phyloP scores from a whole-genome alignment of 306 rosid species.

The Alnus rubra region DNA sequence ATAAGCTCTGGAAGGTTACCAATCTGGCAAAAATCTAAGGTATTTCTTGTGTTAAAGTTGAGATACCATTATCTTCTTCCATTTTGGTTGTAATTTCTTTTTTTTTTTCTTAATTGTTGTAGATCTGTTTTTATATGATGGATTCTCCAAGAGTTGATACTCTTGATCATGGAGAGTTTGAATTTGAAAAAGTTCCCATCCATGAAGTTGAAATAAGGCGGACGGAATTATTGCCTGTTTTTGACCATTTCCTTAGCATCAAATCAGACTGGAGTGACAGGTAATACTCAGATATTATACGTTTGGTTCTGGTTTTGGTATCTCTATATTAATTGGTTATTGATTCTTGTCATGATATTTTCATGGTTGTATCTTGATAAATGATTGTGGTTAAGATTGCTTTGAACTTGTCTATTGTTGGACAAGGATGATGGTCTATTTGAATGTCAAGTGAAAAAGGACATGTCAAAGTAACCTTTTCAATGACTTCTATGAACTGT shows the following conservation, averaged over 20 bases:
- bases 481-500: neutral
- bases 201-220: conserved; percentile 69
- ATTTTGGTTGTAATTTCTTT: conserved; percentile 20
- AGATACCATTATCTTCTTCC: conserved; percentile 16
- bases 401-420: conserved; percentile 8
- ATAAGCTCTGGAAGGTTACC: conserved; percentile 65
- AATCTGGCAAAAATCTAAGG: conserved; percentile 85
- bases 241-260: conserved; percentile 71
- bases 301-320: conserved; percentile 20
- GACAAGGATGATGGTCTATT: neutral
- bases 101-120: conserved; percentile 20
- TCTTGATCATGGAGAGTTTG: conserved; percentile 64
- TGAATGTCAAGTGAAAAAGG: neutral
- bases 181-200: conserved; percentile 66
- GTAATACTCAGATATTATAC: conserved; percentile 36
- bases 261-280: conserved; percentile 74
- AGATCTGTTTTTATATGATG: conserved; percentile 67
- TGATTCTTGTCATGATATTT: conserved; percentile 14
- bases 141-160: conserved; percentile 39
- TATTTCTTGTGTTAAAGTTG: conserved; percentile 33
- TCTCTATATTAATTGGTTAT: neutral
- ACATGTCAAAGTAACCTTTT: conserved; percentile 3
- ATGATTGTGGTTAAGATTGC: neutral
- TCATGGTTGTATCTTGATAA: conserved; percentile 13
- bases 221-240: conserved; percentile 80